Evolutionary conservation across 1,284 basidiomycete species (phyloP).

Genomic region (Pseudozyma sp.): DNA sequence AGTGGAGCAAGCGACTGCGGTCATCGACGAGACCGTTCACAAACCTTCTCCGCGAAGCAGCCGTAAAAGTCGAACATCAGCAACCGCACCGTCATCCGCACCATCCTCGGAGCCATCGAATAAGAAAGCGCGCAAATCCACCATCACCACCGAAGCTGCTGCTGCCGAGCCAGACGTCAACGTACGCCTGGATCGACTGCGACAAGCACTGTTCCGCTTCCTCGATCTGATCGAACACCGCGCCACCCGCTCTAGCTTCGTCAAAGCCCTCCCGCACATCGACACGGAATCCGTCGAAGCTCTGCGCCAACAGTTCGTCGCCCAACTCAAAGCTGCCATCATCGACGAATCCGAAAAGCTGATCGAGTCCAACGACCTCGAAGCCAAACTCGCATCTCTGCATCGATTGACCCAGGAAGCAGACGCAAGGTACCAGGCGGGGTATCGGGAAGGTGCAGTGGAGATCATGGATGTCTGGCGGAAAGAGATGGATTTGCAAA

Average conservation of each 20-base stretch:
- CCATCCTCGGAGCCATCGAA: conserved; percentile 3
- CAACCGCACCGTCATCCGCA: conserved; percentile 1
- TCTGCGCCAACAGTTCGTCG: conserved; percentile 51
- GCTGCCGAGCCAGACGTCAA: conserved; percentile 12
- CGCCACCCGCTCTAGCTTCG: conserved; percentile 48
- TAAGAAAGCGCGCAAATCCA: conserved; percentile 30
- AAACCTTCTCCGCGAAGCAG: conserved; percentile 10
- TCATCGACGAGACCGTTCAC: conserved; percentile 3
- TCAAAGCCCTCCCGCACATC: conserved; percentile 47
- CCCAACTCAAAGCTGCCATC: conserved; percentile 56
- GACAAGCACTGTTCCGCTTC: conserved; percentile 56
- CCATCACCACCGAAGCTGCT: not conserved
- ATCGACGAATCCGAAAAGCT: conserved; percentile 53
- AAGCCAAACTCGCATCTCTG: conserved; percentile 47
- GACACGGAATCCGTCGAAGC: conserved; percentile 47
- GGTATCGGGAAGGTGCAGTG: conserved; percentile 17
- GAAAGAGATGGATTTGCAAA: conserved; percentile 54
- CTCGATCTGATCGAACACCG: conserved; percentile 57
- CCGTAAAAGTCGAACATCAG: conserved; percentile 19
- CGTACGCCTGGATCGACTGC: conserved; percentile 52
- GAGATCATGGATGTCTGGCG: conserved; percentile 61
- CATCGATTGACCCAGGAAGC: conserved; percentile 56
- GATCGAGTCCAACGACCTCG: conserved; percentile 51
- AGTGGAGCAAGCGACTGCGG: conserved; percentile 1
- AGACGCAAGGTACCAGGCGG: conserved; percentile 48